A percentile compares a stretch with the other conserved stretches of the same genome.
Conservation (phyloP, 371 early-diverging fungal species). For the Rhizopus stolonifer region DNA sequence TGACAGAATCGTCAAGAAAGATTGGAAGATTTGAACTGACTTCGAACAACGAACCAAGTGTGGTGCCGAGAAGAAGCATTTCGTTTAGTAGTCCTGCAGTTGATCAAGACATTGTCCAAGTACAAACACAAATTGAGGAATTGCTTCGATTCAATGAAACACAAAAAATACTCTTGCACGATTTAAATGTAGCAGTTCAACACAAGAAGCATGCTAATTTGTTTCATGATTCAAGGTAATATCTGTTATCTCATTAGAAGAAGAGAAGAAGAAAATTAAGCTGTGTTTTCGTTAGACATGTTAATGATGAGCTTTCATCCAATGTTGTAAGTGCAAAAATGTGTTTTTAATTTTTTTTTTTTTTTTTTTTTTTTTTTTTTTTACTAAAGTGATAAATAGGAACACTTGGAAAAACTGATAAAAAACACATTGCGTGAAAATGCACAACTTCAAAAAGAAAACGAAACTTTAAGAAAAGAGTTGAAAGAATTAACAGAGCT, state of each 20-base stretch:
- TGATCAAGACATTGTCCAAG: conserved; percentile 8
- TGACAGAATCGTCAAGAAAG: conserved; percentile 38
- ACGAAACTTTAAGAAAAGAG: conserved; percentile 22
- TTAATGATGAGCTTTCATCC: background rate
- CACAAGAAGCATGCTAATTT: background rate
- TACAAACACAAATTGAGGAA: conserved; percentile 34
- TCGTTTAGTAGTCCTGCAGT: conserved; percentile 4
- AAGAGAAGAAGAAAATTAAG: no score
- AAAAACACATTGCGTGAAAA: conserved; percentile 49
- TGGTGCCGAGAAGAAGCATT: conserved; percentile 12
- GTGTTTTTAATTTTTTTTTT: no score
- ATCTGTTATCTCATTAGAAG: no score
- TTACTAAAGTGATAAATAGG: conserved; percentile 15
- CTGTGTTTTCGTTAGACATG: background rate
- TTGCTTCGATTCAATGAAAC: conserved; percentile 34
- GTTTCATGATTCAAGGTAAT: background rate
- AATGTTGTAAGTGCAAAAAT: background rate
- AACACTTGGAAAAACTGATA: conserved; percentile 46
- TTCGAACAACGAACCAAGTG: conserved; percentile 5
- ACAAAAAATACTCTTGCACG: conserved; percentile 34
- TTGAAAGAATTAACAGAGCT: conserved; percentile 16
- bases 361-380: no score
- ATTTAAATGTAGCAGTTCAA: conserved; percentile 20
- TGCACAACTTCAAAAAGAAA: conserved; percentile 50
- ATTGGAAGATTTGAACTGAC: conserved; percentile 48